Base-by-base conservation (phyloP, 495 filamentous ascomycete genomes). In the Opeltia flavorubescens region DNA sequence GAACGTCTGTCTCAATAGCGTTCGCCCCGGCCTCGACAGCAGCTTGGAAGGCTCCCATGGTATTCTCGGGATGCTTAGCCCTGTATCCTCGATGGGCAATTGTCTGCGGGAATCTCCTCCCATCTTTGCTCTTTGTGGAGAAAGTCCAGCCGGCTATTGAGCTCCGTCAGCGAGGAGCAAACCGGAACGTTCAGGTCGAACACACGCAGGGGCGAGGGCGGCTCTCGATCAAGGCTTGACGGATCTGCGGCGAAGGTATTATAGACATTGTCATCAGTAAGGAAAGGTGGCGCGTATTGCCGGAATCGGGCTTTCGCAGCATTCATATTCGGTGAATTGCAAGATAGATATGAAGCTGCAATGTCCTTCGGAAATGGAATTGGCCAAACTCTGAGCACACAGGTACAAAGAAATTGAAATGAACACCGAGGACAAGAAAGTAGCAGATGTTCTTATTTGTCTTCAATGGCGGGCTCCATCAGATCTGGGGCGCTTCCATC, bases 71-170 rank as follows among this genome's bases (percentile, higher is more conserved):
- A 52, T 74, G 84, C 30, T 71, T 68, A 0, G 72, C 76, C 55
- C 83, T 89, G 66, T 80, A 91, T 2, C 89, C 89, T 21, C 89
- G 75, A 66, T 96, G 89, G 7, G 83, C 83, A 51, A 95, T 91
- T 18, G 75, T 72, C 48, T 89, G 85, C 0, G 89, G 88, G 20
- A 80, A 26, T 21, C 28, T 53, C 23, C 43, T 43, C 23, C 57
- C 57, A 43, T 52, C 54, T 17, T 48, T 38, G 36, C 24, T 23
- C 26, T 58, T 55, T 33, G 35, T 43, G 30, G 55, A 50, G n/a
- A 55, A 55, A 5, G 55, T 53, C 55, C 55, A 58, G 18, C 47
- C 34, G 43, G 55, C 55, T 58, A 41, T 21, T 17, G 13, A 17
- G 21, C 6, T 41, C 18, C 21, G 21, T 41, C 38, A 41, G 38